These are phyloP conservation scores for Cutaneotrichosporon curvatum DNA, from an alignment of 1,284 basidiomycete genomes.

Conservation along the genomic window DNA sequence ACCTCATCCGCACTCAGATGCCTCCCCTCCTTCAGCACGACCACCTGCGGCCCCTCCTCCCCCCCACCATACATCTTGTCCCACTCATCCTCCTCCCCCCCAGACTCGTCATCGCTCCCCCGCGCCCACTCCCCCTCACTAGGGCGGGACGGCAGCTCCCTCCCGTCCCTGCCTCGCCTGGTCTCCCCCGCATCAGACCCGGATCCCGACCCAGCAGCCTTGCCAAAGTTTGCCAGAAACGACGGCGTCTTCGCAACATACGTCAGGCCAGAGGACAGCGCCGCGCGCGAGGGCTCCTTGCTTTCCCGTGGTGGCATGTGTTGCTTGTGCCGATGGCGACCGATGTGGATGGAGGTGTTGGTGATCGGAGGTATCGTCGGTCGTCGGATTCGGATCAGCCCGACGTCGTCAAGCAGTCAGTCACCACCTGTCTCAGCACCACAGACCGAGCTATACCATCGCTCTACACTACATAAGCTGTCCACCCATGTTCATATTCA, in stretches of 20 bases:
- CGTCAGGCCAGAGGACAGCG: constrained; percentile 27
- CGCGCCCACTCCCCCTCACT: constrained; percentile 35
- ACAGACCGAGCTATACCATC: too few species aligned
- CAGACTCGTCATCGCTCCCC: constrained; percentile 19
- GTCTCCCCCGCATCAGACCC: background rate
- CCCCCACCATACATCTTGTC: constrained; percentile 67
- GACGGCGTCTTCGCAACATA: constrained; percentile 37
- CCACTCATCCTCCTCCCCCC: constrained; percentile 56
- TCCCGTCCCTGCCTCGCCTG: constrained; percentile 1
- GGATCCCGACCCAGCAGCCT: background rate
- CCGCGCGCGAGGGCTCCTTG: constrained; percentile 11
- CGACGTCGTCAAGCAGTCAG: too few species aligned
- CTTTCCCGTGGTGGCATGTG: constrained; percentile 2
- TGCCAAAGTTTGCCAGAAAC: constrained; percentile 40
- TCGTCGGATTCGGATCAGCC: too few species aligned
- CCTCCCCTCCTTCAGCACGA: constrained; percentile 74
- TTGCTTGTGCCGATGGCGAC: constrained; percentile 1
- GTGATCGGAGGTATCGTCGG: background rate
- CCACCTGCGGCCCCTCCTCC: constrained; percentile 76
- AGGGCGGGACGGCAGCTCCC: constrained; percentile 32
- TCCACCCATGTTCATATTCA: too few species aligned
- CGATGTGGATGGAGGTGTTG: background rate
- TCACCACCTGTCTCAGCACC: too few species aligned
- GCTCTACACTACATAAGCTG: too few species aligned
- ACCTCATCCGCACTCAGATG: constrained; percentile 68